Base-by-base conservation (phyloP, 768 basidiomycete genomes). In the Pleurotus tuber-regium region DNA sequence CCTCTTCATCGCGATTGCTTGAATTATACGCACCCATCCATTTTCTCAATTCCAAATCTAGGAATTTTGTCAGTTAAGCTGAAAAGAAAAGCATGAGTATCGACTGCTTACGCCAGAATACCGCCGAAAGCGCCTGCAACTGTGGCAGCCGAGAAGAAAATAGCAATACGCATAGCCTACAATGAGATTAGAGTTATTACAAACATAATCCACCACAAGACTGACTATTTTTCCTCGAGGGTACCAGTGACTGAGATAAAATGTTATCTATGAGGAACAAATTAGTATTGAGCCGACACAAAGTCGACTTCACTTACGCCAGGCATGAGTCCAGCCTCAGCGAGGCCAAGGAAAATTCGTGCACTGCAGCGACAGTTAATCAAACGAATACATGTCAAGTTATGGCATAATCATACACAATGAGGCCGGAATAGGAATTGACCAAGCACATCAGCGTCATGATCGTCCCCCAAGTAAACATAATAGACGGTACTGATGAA, bases 131-230 rank as follows among this genome's bases (percentile, higher is more conserved):
- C 61, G 69, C 56, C 82, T 14, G 82, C 76, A 29, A 79, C 59
- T 1, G 80, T 83, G 9, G 82, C 81, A 30, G 82, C 81, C 16
- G 77, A 77, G 62, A 84, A 84, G 70, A 86, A 85, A 30, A 86
- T 69, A 3, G 83, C 80, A 50, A 83, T 74, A 23, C 84, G 76
- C 58, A 66, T 67, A 14, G 78, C 82, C 38, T 38, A 16, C 35
- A 36, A n/a, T 19, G n/a, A n/a, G 19, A 19, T 8, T n/a, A 36
- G 14, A 36, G 14, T n/a, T 14, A 7, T 10, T 36, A 19, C 4
- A 14, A n/a, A 14, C 8, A 19, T 36, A 36, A n/a, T n/a, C n/a
- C n/a, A n/a, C n/a, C 19, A 19, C n/a, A 16, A 1, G 9, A 36
- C 35, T n/a, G n/a, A 38, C 35, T 7, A 83, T 76, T 58, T 86